Percentiles rank a stretch among this genome's conserved stretches.
Evolutionary conservation across 805 yeast species (phyloP).

Genomic region (Candida pseudoglaebosa): DNA sequence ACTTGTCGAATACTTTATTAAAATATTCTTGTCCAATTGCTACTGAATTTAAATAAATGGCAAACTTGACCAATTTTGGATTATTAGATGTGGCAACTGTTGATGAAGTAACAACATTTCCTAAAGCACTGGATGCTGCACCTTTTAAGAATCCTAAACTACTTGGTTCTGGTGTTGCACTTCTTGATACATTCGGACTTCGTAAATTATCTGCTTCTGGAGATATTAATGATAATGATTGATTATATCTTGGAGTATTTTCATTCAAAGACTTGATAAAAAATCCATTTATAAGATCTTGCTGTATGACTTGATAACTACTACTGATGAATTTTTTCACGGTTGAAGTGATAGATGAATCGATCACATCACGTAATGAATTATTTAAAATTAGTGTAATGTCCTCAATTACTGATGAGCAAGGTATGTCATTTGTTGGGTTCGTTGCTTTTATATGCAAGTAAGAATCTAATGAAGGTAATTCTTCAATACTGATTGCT

Average conservation of each 20-base stretch:
- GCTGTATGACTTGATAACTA: conserved; percentile 56
- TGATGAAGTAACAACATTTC: conserved; percentile 36
- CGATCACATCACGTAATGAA: conserved; percentile 59
- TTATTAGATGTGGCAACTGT: conserved; percentile 30
- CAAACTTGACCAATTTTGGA: conserved; percentile 52
- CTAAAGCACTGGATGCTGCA: conserved; percentile 37
- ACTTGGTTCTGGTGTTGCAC: conserved; percentile 31
- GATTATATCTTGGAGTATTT: conserved; percentile 40
- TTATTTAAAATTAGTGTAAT: conserved; percentile 68
- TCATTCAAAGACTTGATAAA: conserved; percentile 31
- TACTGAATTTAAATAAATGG: conserved; percentile 70
- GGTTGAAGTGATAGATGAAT: conserved; percentile 62
- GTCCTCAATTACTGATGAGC: conserved; percentile 86
- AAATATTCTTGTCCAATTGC: conserved; percentile 60
- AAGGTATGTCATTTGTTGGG: conserved; percentile 53
- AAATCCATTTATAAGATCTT: conserved; percentile 57
- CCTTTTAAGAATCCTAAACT: conserved; percentile 39
- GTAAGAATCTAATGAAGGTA: conserved; percentile 51
- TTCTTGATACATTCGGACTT: conserved; percentile 23
- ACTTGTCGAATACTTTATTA: conserved; percentile 45
- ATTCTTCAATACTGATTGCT: conserved; percentile 73
- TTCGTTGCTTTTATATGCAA: conserved; percentile 17
- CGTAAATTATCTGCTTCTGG: conserved; percentile 8
- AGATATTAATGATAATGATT: conserved; percentile 19
- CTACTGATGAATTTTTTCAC: conserved; percentile 53